phyloP scores from a whole-genome alignment of 1,284 basidiomycete species.

The Phaffia rhodozyma region DNA sequence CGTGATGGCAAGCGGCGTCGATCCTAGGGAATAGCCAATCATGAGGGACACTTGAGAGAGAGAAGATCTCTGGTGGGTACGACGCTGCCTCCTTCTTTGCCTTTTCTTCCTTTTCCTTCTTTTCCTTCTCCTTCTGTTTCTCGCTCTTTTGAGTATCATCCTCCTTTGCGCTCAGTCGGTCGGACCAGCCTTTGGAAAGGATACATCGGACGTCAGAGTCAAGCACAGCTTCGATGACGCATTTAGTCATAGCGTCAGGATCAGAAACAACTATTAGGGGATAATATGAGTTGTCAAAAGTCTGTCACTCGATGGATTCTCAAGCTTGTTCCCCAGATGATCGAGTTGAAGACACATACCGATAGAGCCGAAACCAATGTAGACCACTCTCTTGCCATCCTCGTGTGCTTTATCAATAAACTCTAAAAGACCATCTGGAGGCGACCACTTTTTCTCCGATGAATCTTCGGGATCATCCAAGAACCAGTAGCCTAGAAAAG shows the following conservation, averaged over 20 bases:
- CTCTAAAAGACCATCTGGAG: conserved; percentile 60
- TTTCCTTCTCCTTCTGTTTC: conserved; percentile 17
- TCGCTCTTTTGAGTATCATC: conserved; percentile 25
- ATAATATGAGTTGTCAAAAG: background rate
- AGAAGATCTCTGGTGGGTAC: conserved; percentile 60
- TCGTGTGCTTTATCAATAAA: conserved; percentile 71
- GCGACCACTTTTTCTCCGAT: conserved; percentile 65
- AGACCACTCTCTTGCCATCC: conserved; percentile 76
- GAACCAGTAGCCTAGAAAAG: conserved; percentile 74
- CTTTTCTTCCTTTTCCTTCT: conserved; percentile 20
- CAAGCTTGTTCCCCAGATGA: background rate
- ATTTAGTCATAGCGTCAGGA: conserved; percentile 78
- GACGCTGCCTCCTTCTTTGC: conserved; percentile 31
- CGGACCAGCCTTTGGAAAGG: conserved; percentile 95
- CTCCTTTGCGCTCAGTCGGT: conserved; percentile 64
- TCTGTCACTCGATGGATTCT: background rate
- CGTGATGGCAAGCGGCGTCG: conserved; percentile 93
- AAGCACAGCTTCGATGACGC: conserved; percentile 75
- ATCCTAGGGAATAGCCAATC: conserved; percentile 93
- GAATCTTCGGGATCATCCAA: conserved; percentile 78
- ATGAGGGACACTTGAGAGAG: conserved; percentile 80
- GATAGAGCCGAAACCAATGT: conserved; percentile 97
- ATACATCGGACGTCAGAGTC: conserved; percentile 79
- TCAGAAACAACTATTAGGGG: conserved; percentile 64
- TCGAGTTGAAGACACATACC: conserved; percentile 8